These are phyloP conservation scores for Spergularia marina DNA, from an alignment of 148 eudicot species.

Conservation along the genomic window DNA sequence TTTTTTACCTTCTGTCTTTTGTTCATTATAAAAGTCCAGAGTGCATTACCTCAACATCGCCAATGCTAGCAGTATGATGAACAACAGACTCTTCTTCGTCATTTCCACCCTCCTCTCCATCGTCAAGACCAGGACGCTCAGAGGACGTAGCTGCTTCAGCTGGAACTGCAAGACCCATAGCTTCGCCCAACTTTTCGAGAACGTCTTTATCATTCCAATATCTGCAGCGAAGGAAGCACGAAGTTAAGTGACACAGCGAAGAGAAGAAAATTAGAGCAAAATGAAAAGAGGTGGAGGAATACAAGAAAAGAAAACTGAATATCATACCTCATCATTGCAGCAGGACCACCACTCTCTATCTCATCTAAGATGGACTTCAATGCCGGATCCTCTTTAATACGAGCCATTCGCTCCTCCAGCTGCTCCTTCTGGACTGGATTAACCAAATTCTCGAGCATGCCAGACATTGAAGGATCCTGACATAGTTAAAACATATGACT, in stretches of 20 bases:
- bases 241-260: conserved; percentile 2
- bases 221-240: conserved; percentile 31
- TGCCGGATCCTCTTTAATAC: conserved; percentile 87
- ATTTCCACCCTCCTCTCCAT: conserved; percentile 65
- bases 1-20: neutral
- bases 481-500: conserved; percentile 6
- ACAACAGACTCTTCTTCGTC: conserved; percentile 95
- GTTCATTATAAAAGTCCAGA: neutral
- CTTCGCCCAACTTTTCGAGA: conserved; percentile 89
- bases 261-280: neutral
- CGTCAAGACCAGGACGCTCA: conserved; percentile 53
- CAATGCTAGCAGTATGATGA: conserved; percentile 90
- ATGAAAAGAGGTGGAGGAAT: neutral
- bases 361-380: conserved; percentile 90
- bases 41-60: conserved; percentile 79
- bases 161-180: conserved; percentile 81
- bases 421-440: conserved; percentile 76
- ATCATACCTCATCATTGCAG: conserved; percentile 96
- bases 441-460: conserved; percentile 79
- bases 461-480: conserved; percentile 98
- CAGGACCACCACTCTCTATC: conserved; percentile 92
- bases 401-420: conserved; percentile 87
- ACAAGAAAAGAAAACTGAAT: neutral
- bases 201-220: conserved; percentile 96
- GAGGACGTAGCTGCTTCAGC: conserved; percentile 62